Evolutionary conservation across 2,329 filamentous ascomycete species (phyloP).

Genomic region (Sporothrix humicola): DNA sequence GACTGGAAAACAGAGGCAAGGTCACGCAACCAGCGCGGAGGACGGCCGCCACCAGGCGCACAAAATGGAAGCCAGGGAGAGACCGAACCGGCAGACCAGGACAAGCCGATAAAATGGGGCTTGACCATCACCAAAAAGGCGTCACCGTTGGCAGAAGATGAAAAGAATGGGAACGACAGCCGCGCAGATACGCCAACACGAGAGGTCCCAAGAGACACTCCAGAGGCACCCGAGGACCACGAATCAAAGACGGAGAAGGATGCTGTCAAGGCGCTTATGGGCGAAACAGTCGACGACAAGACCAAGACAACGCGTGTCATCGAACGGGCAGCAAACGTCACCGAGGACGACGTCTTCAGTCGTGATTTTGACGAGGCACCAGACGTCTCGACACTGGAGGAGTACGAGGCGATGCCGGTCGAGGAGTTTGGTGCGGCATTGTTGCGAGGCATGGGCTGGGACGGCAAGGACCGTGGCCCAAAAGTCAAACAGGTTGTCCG

Average conservation of each 20-base stretch:
- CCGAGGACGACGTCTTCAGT: conserved; percentile 71
- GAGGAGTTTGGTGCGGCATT: conserved; percentile 94
- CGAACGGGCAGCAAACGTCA: conserved; percentile 46
- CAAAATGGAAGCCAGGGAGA: conserved; percentile 35
- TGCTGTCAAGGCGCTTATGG: conserved; percentile 39
- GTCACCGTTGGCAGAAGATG: not conserved
- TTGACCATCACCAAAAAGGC: conserved; percentile 45
- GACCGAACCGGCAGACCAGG: conserved; percentile 43
- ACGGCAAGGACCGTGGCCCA: conserved; percentile 65
- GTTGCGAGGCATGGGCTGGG: conserved; percentile 94
- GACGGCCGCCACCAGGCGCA: not conserved
- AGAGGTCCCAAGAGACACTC: not conserved
- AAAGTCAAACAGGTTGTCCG: conserved; percentile 71
- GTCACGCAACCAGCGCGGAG: conserved; percentile 37
- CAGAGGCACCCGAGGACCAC: not conserved
- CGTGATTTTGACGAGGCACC: conserved; percentile 74
- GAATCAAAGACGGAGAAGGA: conserved; percentile 33
- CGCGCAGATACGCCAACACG: conserved; percentile 8
- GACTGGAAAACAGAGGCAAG: conserved; percentile 46
- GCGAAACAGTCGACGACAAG: conserved; percentile 30
- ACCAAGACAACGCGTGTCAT: conserved; percentile 37
- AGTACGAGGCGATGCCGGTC: conserved; percentile 87
- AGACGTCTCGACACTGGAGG: conserved; percentile 75
- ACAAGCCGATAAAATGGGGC: conserved; percentile 49
- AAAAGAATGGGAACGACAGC: not conserved